Evolutionary conservation across 352 stramenopile species (phyloP).

Genomic region (Globisporangium canariense): DNA sequence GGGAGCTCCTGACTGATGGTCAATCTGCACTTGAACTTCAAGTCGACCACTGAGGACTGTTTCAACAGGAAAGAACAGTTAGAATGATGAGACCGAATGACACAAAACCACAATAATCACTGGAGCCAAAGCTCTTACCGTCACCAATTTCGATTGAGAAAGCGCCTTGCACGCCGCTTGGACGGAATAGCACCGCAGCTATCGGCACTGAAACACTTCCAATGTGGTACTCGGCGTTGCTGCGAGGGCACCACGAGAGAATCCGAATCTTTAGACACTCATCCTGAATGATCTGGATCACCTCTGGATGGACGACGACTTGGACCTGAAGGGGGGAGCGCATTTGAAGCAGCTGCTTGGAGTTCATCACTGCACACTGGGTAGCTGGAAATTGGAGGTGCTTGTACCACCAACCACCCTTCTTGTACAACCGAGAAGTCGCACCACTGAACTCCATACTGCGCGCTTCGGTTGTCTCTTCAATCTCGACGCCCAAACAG

Average conservation of each 20-base stretch:
- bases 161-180: conserved; percentile 35
- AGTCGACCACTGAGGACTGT: conserved; percentile 10
- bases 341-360: conserved; percentile 8
- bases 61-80: neutral
- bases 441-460: neutral
- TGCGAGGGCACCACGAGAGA: conserved; percentile 12
- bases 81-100: neutral
- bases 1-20: neutral
- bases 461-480: neutral
- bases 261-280: conserved; percentile 15
- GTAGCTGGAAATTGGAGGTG: neutral
- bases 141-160: conserved; percentile 31
- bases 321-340: neutral
- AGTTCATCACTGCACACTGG: conserved; percentile 3
- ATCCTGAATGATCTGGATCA: conserved; percentile 18
- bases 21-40: conserved; percentile 12
- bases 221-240: conserved; percentile 17
- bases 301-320: conserved; percentile 19
- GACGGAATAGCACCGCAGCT: conserved; percentile 34
- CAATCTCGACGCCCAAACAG: conserved; percentile 12
- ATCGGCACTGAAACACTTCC: conserved; percentile 27
- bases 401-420: conserved; percentile 12
- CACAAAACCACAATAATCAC: neutral
- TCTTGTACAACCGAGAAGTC: neutral
- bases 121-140: conserved; percentile 19